Evolutionary conservation across 345 rosid genomes (phyloP).

Genomic region (Lepidium aucheri): DNA sequence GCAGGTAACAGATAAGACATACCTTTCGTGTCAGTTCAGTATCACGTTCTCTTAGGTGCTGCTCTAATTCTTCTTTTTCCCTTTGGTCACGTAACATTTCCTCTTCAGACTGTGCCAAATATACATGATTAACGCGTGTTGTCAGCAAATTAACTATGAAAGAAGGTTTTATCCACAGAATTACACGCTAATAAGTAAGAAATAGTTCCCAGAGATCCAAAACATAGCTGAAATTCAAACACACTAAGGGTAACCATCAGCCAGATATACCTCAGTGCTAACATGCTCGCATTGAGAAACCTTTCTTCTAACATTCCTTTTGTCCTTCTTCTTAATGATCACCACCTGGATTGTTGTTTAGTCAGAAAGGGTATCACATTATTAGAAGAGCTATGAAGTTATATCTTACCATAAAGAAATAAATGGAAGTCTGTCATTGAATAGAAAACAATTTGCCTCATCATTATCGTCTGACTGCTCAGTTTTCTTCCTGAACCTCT

Average conservation of each 20-base stretch:
- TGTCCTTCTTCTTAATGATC: slow-evolving; percentile 27
- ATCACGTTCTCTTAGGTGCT: slow-evolving; percentile 59
- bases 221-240: neutral
- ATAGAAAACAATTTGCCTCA: slow-evolving; percentile 40
- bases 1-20: neutral
- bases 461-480: slow-evolving; percentile 43
- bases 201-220: neutral
- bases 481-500: slow-evolving; percentile 65
- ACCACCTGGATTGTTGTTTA: slow-evolving; percentile 39
- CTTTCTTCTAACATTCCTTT: slow-evolving; percentile 45
- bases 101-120: slow-evolving; percentile 52
- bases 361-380: neutral
- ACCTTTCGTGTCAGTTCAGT: slow-evolving; percentile 68
- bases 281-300: slow-evolving; percentile 39
- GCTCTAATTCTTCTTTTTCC: slow-evolving; percentile 75
- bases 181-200: no score
- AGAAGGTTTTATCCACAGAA: no score
- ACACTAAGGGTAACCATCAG: neutral
- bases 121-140: no score
- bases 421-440: slow-evolving; percentile 8
- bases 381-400: slow-evolving; percentile 10
- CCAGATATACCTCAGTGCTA: slow-evolving; percentile 52
- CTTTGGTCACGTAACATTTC: slow-evolving; percentile 70
- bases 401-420: slow-evolving; percentile 19
- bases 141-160: no score